Percentiles rank a stretch among this genome's conserved stretches.
phyloP scores from a whole-genome alignment of 805 yeast species.

The Millerozyma miso region DNA sequence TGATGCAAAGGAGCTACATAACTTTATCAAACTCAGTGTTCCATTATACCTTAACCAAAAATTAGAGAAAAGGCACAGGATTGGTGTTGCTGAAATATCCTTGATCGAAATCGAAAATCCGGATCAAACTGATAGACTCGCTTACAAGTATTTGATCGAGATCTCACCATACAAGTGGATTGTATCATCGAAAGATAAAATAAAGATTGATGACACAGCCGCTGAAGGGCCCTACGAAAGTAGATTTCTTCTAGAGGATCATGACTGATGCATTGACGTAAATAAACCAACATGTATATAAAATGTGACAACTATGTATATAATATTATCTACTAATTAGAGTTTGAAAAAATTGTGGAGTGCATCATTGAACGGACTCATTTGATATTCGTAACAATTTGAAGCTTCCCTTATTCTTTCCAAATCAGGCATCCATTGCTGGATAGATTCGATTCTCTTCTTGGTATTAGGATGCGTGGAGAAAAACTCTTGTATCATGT shows the following conservation, averaged over 20 bases:
- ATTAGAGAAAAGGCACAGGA: slow-evolving; percentile 14
- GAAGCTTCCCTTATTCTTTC: slow-evolving; percentile 38
- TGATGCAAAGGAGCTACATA: slow-evolving; percentile 1
- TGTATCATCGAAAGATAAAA: neutral
- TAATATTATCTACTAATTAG: slow-evolving; percentile 2
- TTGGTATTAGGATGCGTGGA: slow-evolving; percentile 87
- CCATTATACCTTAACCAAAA: slow-evolving; percentile 26
- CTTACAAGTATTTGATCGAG: slow-evolving; percentile 13
- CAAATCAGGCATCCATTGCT: slow-evolving; percentile 62
- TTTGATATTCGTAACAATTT: slow-evolving; percentile 32
- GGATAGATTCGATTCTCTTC: slow-evolving; percentile 67
- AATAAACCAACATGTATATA: slow-evolving; percentile 11
- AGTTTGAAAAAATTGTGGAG: slow-evolving; percentile 12
- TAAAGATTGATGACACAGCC: slow-evolving; percentile 4
- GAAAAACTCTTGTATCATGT: slow-evolving; percentile 54
- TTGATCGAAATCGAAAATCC: slow-evolving; percentile 18
- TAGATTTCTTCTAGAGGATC: slow-evolving; percentile 3
- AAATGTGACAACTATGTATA: slow-evolving; percentile 3
- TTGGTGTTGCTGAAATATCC: slow-evolving; percentile 31
- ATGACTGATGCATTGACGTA: slow-evolving; percentile 2
- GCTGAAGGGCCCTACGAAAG: slow-evolving; percentile 6
- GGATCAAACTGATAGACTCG: slow-evolving; percentile 5
- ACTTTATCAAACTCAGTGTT: slow-evolving; percentile 32
- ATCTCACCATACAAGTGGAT: slow-evolving; percentile 12
- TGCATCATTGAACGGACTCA: slow-evolving; percentile 14